phyloP scores from a whole-genome alignment of 306 rosid species.

The Vigna reflexopilosa region DNA sequence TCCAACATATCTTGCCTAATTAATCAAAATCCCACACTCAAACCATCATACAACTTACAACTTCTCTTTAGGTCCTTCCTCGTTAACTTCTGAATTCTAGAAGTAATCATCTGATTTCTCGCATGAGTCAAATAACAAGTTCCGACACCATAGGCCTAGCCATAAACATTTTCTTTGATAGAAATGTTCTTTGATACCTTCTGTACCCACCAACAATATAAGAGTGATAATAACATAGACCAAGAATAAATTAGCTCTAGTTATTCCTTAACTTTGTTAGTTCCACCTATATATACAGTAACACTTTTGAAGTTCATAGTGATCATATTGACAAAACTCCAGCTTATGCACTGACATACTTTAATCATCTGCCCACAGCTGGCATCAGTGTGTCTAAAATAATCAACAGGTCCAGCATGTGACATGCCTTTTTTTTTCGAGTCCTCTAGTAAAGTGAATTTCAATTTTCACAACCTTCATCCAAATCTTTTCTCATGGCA shows the following conservation, averaged over 20 bases:
- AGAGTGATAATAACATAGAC: slow-evolving; percentile 4
- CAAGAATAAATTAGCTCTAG: background rate
- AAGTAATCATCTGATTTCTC: slow-evolving; percentile 16
- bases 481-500: background rate
- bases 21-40: background rate
- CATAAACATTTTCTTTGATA: background rate
- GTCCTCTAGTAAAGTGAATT: background rate
- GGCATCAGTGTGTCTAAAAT: background rate
- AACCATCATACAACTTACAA: slow-evolving; percentile 11
- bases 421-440: slow-evolving; percentile 3
- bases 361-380: slow-evolving; percentile 13
- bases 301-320: slow-evolving; percentile 19
- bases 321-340: background rate
- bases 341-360: background rate
- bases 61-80: slow-evolving; percentile 20
- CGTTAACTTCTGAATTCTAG: slow-evolving; percentile 1
- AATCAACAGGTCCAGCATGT: slow-evolving; percentile 12
- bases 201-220: background rate
- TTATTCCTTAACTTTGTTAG: slow-evolving; percentile 3
- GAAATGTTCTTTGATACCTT: slow-evolving; percentile 18
- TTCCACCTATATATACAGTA: slow-evolving; percentile 18
- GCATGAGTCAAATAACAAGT: background rate
- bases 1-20: background rate
- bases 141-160: slow-evolving; percentile 1
- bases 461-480: slow-evolving; percentile 15